These are phyloP conservation scores for Naegleria fowleri DNA, from an alignment of 208 protist species.

Conservation along the genomic window DNA sequence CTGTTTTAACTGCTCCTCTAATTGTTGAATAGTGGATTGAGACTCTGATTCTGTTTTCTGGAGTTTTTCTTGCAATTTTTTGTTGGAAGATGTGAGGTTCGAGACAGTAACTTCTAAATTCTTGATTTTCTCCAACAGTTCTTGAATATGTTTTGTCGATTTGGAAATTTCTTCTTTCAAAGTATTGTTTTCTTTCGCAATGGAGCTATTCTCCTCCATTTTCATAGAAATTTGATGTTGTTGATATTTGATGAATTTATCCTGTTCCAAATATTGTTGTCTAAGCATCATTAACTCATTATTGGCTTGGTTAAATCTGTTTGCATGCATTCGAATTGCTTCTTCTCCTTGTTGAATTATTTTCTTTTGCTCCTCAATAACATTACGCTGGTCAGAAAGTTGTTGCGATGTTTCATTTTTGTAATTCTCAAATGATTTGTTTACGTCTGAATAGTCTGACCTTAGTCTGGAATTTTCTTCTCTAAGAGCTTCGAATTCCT, in stretches of 20 bases:
- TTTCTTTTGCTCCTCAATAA: neutral
- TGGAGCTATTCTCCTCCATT: neutral
- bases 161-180: neutral
- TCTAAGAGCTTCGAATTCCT: neutral
- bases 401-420: neutral
- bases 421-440: neutral
- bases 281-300: neutral
- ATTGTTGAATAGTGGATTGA: neutral
- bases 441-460: neutral
- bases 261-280: neutral
- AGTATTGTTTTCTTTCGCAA: neutral
- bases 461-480: neutral
- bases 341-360: neutral
- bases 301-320: neutral
- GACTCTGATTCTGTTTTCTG: neutral
- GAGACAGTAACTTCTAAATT: neutral
- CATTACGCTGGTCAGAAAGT: neutral
- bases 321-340: neutral
- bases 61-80: neutral
- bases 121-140: neutral
- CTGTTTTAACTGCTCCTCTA: neutral
- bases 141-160: neutral
- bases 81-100: neutral
- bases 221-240: neutral
- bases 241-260: neutral